Percentiles rank a stretch among this genome's conserved stretches.
phyloP scores from a whole-genome alignment of 768 basidiomycete genomes.

The Termitomyces titanicus region DNA sequence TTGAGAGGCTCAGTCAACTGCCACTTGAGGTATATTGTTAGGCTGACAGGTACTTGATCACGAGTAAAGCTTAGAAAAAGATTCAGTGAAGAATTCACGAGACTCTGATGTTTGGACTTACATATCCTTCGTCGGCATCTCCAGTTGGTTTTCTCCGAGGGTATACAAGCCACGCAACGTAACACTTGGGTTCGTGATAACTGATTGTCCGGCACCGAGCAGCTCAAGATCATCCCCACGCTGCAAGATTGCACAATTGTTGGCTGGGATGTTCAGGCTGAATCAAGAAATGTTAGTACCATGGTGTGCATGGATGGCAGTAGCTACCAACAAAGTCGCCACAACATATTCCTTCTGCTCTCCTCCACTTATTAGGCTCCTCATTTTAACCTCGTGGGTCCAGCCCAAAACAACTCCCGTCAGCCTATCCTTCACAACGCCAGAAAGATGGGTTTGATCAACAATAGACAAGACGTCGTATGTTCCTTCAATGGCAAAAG shows the following conservation, averaged over 20 bases:
- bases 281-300: conserved; percentile 2
- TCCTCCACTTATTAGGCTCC: conserved; percentile 42
- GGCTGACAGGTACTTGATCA: conserved; percentile 81
- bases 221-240: conserved; percentile 76
- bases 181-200: conserved; percentile 80
- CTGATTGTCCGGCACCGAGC: conserved; percentile 78
- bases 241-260: conserved; percentile 84
- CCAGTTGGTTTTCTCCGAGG: conserved; percentile 78
- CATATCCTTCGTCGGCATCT: conserved; percentile 89
- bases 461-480: conserved; percentile 78
- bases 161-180: conserved; percentile 79
- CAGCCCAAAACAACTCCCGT: conserved; percentile 64
- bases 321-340: conserved; percentile 60
- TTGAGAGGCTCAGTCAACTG: conserved; percentile 47
- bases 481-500: conserved; percentile 74
- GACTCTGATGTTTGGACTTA: conserved; percentile 27
- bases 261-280: conserved; percentile 81
- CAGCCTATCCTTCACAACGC: conserved; percentile 53
- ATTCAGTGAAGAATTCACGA: neutral
- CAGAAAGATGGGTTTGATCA: conserved; percentile 77
- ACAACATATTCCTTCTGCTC: conserved; percentile 66
- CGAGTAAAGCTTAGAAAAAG: conserved; percentile 60
- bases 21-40: conserved; percentile 86
- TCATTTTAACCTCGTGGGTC: conserved; percentile 80
- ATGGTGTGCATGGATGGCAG: neutral